A percentile compares a stretch with the other conserved stretches of the same genome.
These are phyloP conservation scores for Leucocoprinus leucothites DNA, from an alignment of 768 basidiomycete species.

Conservation along the genomic window DNA sequence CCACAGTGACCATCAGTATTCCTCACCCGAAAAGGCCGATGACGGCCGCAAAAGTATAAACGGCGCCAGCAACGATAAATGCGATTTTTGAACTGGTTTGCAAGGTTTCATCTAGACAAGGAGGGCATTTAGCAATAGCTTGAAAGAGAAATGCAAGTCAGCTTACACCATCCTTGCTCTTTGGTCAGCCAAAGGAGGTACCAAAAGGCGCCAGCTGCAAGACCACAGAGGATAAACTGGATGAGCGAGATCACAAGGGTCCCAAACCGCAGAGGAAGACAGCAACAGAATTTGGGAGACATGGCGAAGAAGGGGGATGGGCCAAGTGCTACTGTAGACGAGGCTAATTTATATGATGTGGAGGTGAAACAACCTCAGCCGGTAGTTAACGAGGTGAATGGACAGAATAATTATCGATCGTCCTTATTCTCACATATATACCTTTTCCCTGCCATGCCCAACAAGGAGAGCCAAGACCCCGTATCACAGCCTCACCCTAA, in stretches of 20 bases:
- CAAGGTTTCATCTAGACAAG: constrained; percentile 21
- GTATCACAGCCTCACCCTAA: too few relatives aligned
- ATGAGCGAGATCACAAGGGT: constrained; percentile 37
- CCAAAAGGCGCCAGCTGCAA: constrained; percentile 29
- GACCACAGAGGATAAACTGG: constrained; percentile 33
- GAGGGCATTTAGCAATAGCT: neutral
- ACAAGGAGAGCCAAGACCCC: too few relatives aligned
- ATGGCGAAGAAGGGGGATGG: constrained; percentile 17
- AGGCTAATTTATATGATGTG: too few relatives aligned
- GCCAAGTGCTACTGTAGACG: neutral
- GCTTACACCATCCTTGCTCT: constrained; percentile 16
- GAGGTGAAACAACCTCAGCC: too few relatives aligned
- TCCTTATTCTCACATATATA: too few relatives aligned
- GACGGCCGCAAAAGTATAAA: constrained; percentile 31
- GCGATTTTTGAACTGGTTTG: constrained; percentile 25
- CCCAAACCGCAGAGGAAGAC: constrained; percentile 41
- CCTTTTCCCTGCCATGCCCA: too few relatives aligned
- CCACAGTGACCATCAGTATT: neutral
- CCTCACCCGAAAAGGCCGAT: constrained; percentile 32
- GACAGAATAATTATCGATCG: too few relatives aligned
- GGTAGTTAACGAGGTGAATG: too few relatives aligned
- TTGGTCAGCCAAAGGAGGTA: constrained; percentile 23
- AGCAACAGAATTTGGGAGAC: constrained; percentile 39
- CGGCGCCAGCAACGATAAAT: constrained; percentile 27
- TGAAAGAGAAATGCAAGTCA: neutral